These are phyloP conservation scores for Quercus mongolica DNA, from an alignment of 306 rosid genomes.

Conservation along the genomic window DNA sequence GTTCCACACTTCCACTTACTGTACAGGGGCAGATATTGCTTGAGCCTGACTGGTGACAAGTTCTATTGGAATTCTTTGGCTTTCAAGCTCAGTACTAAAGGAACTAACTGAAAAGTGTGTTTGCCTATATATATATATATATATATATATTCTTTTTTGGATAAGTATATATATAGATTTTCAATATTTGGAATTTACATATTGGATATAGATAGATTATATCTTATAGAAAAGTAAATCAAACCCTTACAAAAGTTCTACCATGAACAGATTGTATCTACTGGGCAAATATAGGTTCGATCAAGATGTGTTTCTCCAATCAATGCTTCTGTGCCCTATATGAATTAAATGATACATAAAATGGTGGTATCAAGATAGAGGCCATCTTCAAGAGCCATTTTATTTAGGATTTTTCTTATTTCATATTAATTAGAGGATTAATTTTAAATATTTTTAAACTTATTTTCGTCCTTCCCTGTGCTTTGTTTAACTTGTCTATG, in stretches of 20 bases:
- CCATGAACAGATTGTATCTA: not conserved
- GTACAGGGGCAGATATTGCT: not conserved
- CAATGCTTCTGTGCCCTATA: not conserved
- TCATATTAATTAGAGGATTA: not conserved
- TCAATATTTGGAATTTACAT: too few relatives aligned
- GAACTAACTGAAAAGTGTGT: not conserved
- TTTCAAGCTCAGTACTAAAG: not conserved
- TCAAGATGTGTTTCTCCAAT: not conserved
- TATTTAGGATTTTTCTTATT: not conserved
- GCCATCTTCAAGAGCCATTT: not conserved
- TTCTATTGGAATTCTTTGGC: not conserved
- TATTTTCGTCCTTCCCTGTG: not conserved
- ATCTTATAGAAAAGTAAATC: too few relatives aligned
- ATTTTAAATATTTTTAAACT: not conserved
- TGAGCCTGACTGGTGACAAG: not conserved
- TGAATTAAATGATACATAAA: not conserved
- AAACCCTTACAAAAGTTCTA: not conserved
- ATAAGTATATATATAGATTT: too few relatives aligned
- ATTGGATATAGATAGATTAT: too few relatives aligned
- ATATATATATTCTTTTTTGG: too few relatives aligned
- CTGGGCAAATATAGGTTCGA: not conserved
- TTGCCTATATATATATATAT: too few relatives aligned
- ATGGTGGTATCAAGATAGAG: not conserved
- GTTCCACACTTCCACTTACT: too few relatives aligned
- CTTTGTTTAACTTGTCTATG: not conserved